These are phyloP conservation scores for Grosmannia serpens DNA, from an alignment of 2,329 filamentous ascomycete species.

Conservation along the genomic window DNA sequence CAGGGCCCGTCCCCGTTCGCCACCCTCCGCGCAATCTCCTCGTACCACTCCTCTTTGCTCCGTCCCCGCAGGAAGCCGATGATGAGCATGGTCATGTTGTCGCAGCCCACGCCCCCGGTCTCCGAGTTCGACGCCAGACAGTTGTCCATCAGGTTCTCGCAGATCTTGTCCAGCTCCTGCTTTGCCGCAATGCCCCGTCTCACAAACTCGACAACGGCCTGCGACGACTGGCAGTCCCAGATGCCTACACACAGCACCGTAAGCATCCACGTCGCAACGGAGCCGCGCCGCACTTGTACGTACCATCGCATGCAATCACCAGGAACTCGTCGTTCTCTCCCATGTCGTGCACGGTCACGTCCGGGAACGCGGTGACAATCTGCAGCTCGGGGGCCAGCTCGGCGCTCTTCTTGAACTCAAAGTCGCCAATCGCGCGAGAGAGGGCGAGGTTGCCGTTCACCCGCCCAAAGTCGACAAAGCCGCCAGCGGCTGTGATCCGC, in stretches of 20 bases:
- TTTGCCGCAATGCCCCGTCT: slow-evolving; percentile 91
- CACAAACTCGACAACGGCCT: slow-evolving; percentile 94
- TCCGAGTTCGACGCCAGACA: slow-evolving; percentile 96
- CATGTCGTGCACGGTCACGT: slow-evolving; percentile 84
- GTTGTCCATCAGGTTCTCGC: slow-evolving; percentile 99
- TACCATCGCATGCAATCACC: slow-evolving; percentile 86
- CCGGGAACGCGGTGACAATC: slow-evolving; percentile 93
- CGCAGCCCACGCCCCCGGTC: slow-evolving; percentile 92
- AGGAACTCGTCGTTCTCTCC: slow-evolving; percentile 92
- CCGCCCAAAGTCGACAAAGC: slow-evolving; percentile 95
- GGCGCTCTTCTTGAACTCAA: slow-evolving; percentile 99
- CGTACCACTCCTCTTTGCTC: slow-evolving; percentile 97
- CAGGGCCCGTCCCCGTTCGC: slow-evolving; percentile 95
- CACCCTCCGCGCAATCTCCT: slow-evolving; percentile 86
- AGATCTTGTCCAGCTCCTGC: slow-evolving; percentile 88
- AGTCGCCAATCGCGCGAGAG: slow-evolving; percentile 95
- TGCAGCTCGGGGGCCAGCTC: slow-evolving; percentile 96
- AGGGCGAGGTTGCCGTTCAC: slow-evolving; percentile 97
- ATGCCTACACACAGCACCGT: slow-evolving; percentile 54
- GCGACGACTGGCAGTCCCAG: slow-evolving; percentile 98
- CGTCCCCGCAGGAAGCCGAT: slow-evolving; percentile 82
- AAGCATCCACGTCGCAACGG: neutral
- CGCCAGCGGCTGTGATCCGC: slow-evolving; percentile 87
- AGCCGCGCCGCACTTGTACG: slow-evolving; percentile 21
- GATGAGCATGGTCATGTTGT: slow-evolving; percentile 98